Evolutionary conservation across 1,284 basidiomycete species (phyloP), one percentile per base, ranked within the genome.

Genomic region (Phellopilus nigrolimitatus): DNA sequence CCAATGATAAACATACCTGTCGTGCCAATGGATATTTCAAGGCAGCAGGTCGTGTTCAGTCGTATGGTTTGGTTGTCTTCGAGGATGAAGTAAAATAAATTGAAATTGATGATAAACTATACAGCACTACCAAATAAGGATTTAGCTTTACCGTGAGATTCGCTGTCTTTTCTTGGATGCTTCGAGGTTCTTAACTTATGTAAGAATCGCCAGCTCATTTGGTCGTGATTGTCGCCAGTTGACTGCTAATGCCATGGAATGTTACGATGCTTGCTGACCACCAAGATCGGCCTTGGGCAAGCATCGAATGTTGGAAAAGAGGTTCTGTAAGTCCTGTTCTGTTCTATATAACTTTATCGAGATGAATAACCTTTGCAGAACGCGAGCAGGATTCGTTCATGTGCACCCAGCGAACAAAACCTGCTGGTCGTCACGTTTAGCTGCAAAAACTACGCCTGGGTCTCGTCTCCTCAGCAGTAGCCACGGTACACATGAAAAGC

Each of bases 1-100:
- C 22, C 13, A 10, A 4, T 2, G 30, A 22, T 4, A 17, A 38
- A 58, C 63, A 34, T 49, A 71, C 70, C 70, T 60, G 53, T 68
- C 61, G 85, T 88, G 85, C 74, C 87, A 89, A 88, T 73, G 87
- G 87, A 88, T 88, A 76, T 89, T 89, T 89, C 81, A 89, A 89
- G 87, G 86, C 84, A 72, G 60, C 60, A 61, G 61, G 60, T 64
- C 52, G 25, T 30, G 10, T 43, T 31, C 22, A 15, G 31, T 44
- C n/a, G n/a, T n/a, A n/a, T n/a, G n/a, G n/a, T n/a, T n/a, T n/a
- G 19, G 17, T 4, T 34, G 22, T 15, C 41, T 40, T 33, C 31
- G 31, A n/a, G n/a, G n/a, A n/a, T n/a, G n/a, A n/a, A n/a, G n/a
- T n/a, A n/a, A n/a, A n/a, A n/a, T n/a, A n/a, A n/a, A n/a, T n/a